phyloP scores from a whole-genome alignment of 2,329 filamentous ascomycete species.

The Colletotrichum truncatum region DNA sequence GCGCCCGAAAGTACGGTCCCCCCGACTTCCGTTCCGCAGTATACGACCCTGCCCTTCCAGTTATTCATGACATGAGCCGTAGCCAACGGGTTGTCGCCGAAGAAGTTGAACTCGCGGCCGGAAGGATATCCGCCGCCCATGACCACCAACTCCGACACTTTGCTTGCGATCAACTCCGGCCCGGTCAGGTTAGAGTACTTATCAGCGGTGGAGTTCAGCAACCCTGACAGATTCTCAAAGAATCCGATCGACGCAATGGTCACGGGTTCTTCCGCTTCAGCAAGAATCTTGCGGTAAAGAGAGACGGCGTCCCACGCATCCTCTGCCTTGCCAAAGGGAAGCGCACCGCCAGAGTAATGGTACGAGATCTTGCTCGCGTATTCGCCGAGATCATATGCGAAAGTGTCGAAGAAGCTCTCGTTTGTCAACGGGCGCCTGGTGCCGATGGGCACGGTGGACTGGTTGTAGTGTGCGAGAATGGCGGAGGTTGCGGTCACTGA shows the following conservation, averaged over 20 bases:
- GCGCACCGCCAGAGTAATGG: constrained; percentile 47
- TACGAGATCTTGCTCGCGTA: constrained; percentile 56
- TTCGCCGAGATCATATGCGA: constrained; percentile 49
- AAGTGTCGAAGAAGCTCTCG: constrained; percentile 53
- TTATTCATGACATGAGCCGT: constrained; percentile 55
- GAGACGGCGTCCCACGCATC: constrained; percentile 51
- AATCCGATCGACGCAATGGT: constrained; percentile 57
- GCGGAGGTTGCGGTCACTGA: constrained; percentile 50
- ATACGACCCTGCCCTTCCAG: constrained; percentile 52
- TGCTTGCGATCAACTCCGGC: constrained; percentile 48
- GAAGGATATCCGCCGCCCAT: constrained; percentile 62
- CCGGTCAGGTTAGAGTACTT: constrained; percentile 48
- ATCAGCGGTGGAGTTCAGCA: constrained; percentile 56
- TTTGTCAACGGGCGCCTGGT: constrained; percentile 49
- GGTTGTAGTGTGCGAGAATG: constrained; percentile 51
- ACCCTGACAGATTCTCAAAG: constrained; percentile 54
- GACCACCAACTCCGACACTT: constrained; percentile 58
- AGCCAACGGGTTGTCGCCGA: constrained; percentile 44
- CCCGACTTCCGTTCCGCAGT: constrained; percentile 55
- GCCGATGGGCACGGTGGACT: constrained; percentile 46
- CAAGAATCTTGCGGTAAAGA: constrained; percentile 54
- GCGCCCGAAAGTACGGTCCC: constrained; percentile 49
- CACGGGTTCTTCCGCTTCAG: constrained; percentile 51
- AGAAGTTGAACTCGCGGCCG: constrained; percentile 60
- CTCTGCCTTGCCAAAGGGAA: constrained; percentile 44